Evolutionary conservation across 2,329 filamentous ascomycete genomes (phyloP).

Genomic region (Calonectria ilicicola): DNA sequence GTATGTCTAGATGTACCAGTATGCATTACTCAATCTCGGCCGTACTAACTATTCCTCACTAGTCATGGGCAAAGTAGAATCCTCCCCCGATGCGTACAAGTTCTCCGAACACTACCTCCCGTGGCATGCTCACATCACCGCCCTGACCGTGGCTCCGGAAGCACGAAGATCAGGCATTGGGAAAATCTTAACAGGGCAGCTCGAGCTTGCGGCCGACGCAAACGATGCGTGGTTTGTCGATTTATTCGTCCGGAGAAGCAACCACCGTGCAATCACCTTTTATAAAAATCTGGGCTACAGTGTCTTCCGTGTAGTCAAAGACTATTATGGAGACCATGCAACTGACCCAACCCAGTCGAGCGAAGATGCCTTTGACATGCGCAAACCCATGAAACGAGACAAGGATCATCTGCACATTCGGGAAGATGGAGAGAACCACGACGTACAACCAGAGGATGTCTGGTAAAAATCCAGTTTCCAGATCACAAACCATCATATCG

Average conservation of each 20-base stretch:
- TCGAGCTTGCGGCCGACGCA: constrained; percentile 85
- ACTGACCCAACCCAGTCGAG: constrained; percentile 70
- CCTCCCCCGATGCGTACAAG: constrained; percentile 79
- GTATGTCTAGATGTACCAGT: constrained; percentile 63
- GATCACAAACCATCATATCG: constrained; percentile 10
- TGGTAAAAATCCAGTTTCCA: constrained; percentile 64
- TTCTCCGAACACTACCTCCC: constrained; percentile 92
- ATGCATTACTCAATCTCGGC: neutral
- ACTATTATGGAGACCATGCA: constrained; percentile 92
- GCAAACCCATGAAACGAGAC: constrained; percentile 89
- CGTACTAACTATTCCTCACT: constrained; percentile 51
- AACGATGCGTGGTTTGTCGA: constrained; percentile 96
- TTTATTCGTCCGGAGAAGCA: constrained; percentile 90
- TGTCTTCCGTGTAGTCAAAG: constrained; percentile 87
- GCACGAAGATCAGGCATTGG: constrained; percentile 90
- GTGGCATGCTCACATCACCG: constrained; percentile 99
- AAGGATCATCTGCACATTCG: constrained; percentile 80
- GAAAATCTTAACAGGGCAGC: constrained; percentile 81
- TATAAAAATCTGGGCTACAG: constrained; percentile 94
- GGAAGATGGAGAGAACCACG: constrained; percentile 81
- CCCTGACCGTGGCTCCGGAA: constrained; percentile 89
- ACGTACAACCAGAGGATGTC: constrained; percentile 86
- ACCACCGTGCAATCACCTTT: constrained; percentile 86
- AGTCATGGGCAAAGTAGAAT: constrained; percentile 98
- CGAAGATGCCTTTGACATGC: constrained; percentile 97